Evolutionary conservation across 179 eudicot species (phyloP).

Genomic region (Heliamphora ciliata): DNA sequence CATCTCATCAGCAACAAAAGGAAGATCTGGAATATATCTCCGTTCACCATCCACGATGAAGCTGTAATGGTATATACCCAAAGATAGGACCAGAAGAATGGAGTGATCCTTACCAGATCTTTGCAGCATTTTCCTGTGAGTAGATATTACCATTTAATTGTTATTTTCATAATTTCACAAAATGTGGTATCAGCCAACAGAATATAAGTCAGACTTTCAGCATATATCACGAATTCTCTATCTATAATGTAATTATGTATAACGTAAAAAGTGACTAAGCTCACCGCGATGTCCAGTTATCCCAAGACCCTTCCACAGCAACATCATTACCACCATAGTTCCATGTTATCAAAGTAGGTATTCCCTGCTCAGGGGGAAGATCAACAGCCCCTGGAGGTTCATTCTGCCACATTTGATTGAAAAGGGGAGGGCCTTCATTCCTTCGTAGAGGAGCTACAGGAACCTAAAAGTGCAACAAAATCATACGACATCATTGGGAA

Average conservation of each 20-base stretch:
- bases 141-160: neutral
- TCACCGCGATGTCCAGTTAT: slow-evolving; percentile 70
- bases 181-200: neutral
- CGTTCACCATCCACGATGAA: slow-evolving; percentile 74
- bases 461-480: slow-evolving; percentile 32
- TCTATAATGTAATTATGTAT: neutral
- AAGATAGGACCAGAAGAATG: slow-evolving; percentile 61
- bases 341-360: slow-evolving; percentile 82
- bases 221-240: neutral
- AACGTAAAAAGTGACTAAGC: neutral
- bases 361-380: slow-evolving; percentile 48
- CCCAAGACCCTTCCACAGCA: slow-evolving; percentile 90
- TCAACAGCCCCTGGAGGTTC: slow-evolving; percentile 37
- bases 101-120: slow-evolving; percentile 73
- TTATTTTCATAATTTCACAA: neutral
- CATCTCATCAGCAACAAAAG: slow-evolving; percentile 57
- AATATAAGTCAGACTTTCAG: neutral
- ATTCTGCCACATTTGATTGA: slow-evolving; percentile 37
- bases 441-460: slow-evolving; percentile 62
- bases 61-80: slow-evolving; percentile 71
- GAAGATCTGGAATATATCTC: slow-evolving; percentile 66
- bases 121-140: slow-evolving; percentile 59
- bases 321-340: slow-evolving; percentile 72
- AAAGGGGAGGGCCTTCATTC: slow-evolving; percentile 31
- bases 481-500: neutral